phyloP scores from a whole-genome alignment of 1,284 basidiomycete species.

The Trichosporon ovoides region DNA sequence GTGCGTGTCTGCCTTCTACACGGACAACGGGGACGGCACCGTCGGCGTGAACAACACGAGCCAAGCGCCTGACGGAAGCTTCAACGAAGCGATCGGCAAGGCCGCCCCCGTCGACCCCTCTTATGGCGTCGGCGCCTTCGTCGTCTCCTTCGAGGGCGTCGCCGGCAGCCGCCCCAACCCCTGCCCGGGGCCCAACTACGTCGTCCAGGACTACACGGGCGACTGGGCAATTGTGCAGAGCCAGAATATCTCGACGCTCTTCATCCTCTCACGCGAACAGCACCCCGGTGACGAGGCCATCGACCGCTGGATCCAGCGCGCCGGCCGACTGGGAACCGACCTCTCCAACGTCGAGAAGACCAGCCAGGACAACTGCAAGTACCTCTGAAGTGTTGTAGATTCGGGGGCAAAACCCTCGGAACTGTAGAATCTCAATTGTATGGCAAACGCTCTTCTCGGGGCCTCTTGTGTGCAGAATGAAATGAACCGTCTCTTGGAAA shows the following conservation, averaged over 20 bases:
- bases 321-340: not conserved
- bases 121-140: not conserved
- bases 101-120: not conserved
- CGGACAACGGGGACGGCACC: not conserved
- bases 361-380: not conserved
- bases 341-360: not conserved
- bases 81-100: not conserved
- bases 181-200: slow-evolving; percentile 3
- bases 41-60: slow-evolving; percentile 1
- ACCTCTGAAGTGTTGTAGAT: not conserved
- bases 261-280: not conserved
- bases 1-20: not conserved
- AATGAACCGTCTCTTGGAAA: too few relatives aligned
- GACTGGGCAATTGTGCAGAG: not conserved
- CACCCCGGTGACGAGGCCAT: not conserved
- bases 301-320: not conserved
- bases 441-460: too few relatives aligned
- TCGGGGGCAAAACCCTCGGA: too few relatives aligned
- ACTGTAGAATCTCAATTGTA: too few relatives aligned
- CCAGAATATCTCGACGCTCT: not conserved
- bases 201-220: slow-evolving; percentile 3
- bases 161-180: not conserved
- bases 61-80: not conserved
- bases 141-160: not conserved
- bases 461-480: too few relatives aligned